Conservation (phyloP, 2,329 filamentous ascomycete genomes). For the Metarhizium humberi region DNA sequence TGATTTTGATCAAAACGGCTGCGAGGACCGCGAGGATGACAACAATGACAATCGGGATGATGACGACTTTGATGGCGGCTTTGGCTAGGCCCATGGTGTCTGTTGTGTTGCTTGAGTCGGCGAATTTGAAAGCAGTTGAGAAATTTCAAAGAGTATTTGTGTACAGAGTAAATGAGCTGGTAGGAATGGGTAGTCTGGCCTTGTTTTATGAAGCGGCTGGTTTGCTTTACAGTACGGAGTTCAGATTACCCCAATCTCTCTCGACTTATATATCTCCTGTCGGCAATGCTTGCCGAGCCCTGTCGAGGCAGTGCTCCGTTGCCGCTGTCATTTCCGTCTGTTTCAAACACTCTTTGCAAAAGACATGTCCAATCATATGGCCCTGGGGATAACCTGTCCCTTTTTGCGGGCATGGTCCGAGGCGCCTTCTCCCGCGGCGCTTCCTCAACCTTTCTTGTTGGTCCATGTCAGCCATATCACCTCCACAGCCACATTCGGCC, state of each 20-base stretch:
- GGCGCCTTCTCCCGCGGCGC: background rate
- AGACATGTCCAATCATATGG: background rate
- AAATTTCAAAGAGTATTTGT: background rate
- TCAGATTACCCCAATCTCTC: background rate
- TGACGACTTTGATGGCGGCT: background rate
- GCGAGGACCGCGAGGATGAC: background rate
- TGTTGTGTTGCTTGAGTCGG: background rate
- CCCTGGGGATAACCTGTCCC: background rate
- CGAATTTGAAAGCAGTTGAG: background rate
- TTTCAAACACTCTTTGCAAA: background rate
- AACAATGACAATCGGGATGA: background rate
- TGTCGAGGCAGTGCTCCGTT: background rate
- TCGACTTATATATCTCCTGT: background rate
- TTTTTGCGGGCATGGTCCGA: background rate
- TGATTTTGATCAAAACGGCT: background rate
- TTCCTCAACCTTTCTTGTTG: background rate
- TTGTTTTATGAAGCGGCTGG: background rate
- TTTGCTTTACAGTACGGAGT: background rate
- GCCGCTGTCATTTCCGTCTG: background rate
- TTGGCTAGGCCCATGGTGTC: background rate
- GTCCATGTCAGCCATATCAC: background rate
- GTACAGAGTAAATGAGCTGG: background rate
- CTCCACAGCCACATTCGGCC: background rate
- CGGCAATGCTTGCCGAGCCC: background rate
- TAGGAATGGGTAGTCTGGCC: background rate